Conservation (phyloP, 2,329 filamentous ascomycete genomes). For the Trichoderma lentiforme region DNA sequence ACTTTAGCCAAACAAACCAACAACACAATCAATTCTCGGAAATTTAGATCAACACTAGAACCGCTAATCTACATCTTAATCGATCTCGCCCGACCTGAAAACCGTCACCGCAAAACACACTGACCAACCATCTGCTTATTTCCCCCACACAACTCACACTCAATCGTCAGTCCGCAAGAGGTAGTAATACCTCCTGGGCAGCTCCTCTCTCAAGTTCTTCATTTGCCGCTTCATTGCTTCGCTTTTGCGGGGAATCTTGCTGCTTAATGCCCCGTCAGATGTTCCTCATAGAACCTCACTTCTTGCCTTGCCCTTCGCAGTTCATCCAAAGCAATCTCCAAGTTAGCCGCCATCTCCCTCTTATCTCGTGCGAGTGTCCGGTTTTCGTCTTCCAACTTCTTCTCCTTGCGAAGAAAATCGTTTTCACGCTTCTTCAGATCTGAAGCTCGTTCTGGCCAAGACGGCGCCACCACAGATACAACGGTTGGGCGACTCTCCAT, state of each 20-base stretch:
- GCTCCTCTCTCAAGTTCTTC: constrained; percentile 18
- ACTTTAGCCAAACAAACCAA: background rate
- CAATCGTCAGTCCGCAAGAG: background rate
- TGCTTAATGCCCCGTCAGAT: background rate
- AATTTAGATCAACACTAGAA: background rate
- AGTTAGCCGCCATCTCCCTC: constrained; percentile 21
- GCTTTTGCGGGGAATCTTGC: constrained; percentile 11
- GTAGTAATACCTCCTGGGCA: constrained; percentile 16
- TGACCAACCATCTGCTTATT: background rate
- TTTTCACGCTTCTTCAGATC: constrained; percentile 28
- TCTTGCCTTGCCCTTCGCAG: constrained; percentile 21
- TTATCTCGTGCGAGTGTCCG: constrained; percentile 24
- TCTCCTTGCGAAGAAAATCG: constrained; percentile 24
- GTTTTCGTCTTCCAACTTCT: constrained; percentile 22
- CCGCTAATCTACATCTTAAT: background rate
- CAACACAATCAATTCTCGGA: background rate
- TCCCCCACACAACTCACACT: background rate
- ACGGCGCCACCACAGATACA: constrained; percentile 30
- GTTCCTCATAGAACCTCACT: constrained; percentile 24
- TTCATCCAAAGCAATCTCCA: constrained; percentile 24
- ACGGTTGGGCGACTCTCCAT: constrained; percentile 44
- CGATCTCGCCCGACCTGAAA: background rate
- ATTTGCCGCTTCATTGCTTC: constrained; percentile 21
- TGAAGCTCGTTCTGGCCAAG: constrained; percentile 34
- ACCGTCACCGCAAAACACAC: background rate